Percentiles rank a stretch among this genome's conserved stretches.
These are phyloP conservation scores for Melocanna baccifera DNA, from an alignment of 176 grass and related monocot genomes.

Conservation along the genomic window DNA sequence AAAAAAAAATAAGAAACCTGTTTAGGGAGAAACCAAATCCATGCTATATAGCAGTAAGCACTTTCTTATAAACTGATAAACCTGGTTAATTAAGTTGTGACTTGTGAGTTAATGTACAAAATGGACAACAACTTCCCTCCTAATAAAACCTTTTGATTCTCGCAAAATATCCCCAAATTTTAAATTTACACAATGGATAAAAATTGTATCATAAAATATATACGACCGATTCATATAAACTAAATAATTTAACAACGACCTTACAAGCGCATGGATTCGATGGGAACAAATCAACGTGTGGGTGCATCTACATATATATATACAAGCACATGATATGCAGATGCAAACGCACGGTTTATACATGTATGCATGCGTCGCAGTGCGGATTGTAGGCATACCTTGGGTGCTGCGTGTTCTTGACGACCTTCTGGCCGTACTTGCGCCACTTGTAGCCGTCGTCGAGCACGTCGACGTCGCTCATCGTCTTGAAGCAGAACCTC, in stretches of 20 bases:
- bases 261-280: background rate
- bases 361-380: background rate
- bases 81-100: background rate
- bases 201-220: background rate
- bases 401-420: conserved; percentile 98
- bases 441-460: conserved; percentile 99
- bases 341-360: background rate
- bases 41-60: background rate
- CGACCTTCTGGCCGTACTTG: conserved; percentile 98
- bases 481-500: conserved; percentile 98
- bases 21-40: background rate
- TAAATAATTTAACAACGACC: background rate
- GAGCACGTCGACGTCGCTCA: conserved; percentile 96
- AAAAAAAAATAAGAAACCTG: background rate
- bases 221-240: background rate
- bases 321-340: background rate
- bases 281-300: background rate
- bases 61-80: background rate
- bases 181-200: background rate
- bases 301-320: background rate
- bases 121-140: background rate
- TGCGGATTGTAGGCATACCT: conserved; percentile 35
- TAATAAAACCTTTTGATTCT: background rate
- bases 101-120: background rate
- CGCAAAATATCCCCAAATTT: background rate